Base-by-base conservation (phyloP, 257 asterid species). In the Lycium ferocissimum region DNA sequence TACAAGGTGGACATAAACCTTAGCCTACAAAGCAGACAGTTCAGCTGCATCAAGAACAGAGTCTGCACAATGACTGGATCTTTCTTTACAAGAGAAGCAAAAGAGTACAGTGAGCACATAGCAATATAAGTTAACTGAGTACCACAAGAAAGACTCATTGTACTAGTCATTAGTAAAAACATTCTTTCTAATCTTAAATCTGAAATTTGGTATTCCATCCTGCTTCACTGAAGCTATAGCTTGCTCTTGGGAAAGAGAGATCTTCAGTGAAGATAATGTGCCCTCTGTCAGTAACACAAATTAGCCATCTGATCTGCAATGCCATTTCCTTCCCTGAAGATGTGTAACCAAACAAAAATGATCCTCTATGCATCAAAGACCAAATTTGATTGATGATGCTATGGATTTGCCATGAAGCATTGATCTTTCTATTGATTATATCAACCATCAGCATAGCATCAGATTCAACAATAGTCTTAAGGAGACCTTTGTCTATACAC, bases 241-340 rank as follows among this genome's bases (percentile, higher is more conserved):
- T 63, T 63, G 40, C 71, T 26, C 33, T 63, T 63, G 40, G 71
- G 8, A 63, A 63, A 63, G 71, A 63, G 35, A 26, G 40, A 63
- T 63, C 71, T 63, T 63, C 40, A 63, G 71, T 63, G n/a, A 66
- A 13, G 72, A 66, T n/a, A 66, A 33, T 66, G n/a, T 33, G 72
- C 45, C 33, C 11, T 26, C 54, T 49, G 54, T 49, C 37, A n/a
- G 67, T 61, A 61, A 61, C 35, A 61, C 37, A 61, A 61, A 61
- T 61, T n/a, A 35, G 37, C 37, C 67, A 61, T 61, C 26, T 61
- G 67, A 61, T 20, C 67, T 61, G 67, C 10, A 61, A 61, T 61
- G 67, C 67, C 35, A 9, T 61, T 61, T 61, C 67, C 13, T 61
- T 20, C 14, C 67, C 37, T 61, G 67, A 61, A 61, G 35, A 61